These are phyloP conservation scores for Yamadazyma laniorum DNA, from an alignment of 805 yeast genomes.

Conservation along the genomic window DNA sequence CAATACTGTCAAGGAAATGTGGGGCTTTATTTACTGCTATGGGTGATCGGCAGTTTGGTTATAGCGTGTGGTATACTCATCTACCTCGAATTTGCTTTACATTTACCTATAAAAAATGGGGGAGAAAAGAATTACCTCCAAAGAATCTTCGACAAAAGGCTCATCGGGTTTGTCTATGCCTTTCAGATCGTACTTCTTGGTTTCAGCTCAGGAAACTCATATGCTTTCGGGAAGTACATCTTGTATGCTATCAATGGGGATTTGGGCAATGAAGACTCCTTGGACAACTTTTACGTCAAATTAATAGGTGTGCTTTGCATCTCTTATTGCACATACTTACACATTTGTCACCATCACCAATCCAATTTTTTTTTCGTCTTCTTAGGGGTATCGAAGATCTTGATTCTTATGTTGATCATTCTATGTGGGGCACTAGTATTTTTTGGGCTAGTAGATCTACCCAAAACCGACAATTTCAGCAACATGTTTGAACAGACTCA, in stretches of 20 bases:
- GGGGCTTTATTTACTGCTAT: conserved; percentile 31
- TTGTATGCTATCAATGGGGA: conserved; percentile 36
- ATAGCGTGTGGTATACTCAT: conserved; percentile 39
- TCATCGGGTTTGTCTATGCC: conserved; percentile 42
- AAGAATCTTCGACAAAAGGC: conserved; percentile 36
- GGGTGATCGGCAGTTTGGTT: conserved; percentile 37
- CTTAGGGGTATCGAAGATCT: conserved; percentile 53
- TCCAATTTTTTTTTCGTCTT: conserved; percentile 53
- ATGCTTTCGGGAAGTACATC: conserved; percentile 62
- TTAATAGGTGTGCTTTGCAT: conserved; percentile 50
- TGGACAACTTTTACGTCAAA: conserved; percentile 37
- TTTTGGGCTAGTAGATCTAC: conserved; percentile 26
- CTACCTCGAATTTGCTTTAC: conserved; percentile 40
- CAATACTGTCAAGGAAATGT: conserved; percentile 39
- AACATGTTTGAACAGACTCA: conserved; percentile 31
- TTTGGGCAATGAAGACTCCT: conserved; percentile 17
- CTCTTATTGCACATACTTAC: conserved; percentile 46
- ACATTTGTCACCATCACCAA: conserved; percentile 46
- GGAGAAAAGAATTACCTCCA: conserved; percentile 43
- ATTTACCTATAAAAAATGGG: conserved; percentile 41
- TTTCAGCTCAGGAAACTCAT: conserved; percentile 61
- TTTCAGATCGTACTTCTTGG: conserved; percentile 57
- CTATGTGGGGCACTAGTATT: conserved; percentile 45
- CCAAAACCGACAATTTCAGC: conserved; percentile 23
- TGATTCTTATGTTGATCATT: conserved; percentile 50